Evolutionary conservation across 106 monocot genomes (phyloP), one percentile per base, ranked within the genome.

Genomic region (Dactylorhiza incarnata): DNA sequence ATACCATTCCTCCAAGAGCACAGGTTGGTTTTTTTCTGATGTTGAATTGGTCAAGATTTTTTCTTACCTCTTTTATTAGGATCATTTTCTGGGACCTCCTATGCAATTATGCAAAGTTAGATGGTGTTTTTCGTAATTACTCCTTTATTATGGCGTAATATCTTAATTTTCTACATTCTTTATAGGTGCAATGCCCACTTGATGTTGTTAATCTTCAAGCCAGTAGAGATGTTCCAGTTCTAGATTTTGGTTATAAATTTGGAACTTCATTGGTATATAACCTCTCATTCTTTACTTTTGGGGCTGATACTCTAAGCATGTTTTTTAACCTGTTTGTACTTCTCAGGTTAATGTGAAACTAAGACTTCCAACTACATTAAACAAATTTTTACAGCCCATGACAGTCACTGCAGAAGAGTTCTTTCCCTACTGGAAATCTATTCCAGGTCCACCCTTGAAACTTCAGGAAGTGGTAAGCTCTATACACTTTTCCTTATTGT

Each of bases 1-100:
- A 99, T 10, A 99, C 89, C 29, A 94, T 99, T 85, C 97, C 97
- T 85, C 97, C 97, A 82, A 91, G 97, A 84, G 94, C 97, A 75
- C 97, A 99, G 89, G 97, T 99, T 19, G 9, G 56, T 19, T 4
- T 51, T 51, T 63, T 65, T 10, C 26, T 65, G 23, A 65, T 65
- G 23, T 65, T 17, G 12, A 65, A 29, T 29, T 4, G 65, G 26
- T 29, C 12, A 29, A 25, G 61, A 23, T 4, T 23, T 22, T 23
- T 7, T 23, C 23, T 61, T 23, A 11, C 26, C 26, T 5, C 8
- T 29, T 65, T 65, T 4, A 29, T 65, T 65, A 25, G 24, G 65
- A 26, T 65, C 5, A 29, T 65, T 6, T 29, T 25, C 19, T 29
- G 29, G 29, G 29, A 29, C 29, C 2, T 2, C 29, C 29, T 29